Conservation (phyloP, 2,329 filamentous ascomycete species). For the Cyanodermella asteris region DNA sequence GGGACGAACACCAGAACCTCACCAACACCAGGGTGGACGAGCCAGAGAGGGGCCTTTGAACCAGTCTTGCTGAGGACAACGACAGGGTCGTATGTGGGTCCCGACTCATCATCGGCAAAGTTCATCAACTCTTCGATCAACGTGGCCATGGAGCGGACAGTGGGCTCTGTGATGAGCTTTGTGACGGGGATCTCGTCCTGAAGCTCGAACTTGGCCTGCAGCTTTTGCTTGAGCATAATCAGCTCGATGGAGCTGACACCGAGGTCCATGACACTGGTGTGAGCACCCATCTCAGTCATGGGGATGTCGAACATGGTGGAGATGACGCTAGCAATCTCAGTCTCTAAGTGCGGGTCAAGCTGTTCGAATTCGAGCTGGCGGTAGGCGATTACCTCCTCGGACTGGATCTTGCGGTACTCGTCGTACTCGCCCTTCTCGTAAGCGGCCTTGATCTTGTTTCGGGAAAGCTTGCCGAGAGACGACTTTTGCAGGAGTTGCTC, state of each 20-base stretch:
- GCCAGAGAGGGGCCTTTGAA: constrained; percentile 18
- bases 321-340: neutral
- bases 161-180: constrained; percentile 16
- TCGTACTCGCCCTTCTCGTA: constrained; percentile 13
- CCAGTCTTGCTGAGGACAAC: constrained; percentile 11
- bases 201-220: constrained; percentile 13
- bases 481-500: constrained; percentile 13
- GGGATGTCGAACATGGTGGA: neutral
- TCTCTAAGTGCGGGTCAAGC: constrained; percentile 3
- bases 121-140: constrained; percentile 9
- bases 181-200: constrained; percentile 17
- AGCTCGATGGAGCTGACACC: constrained; percentile 20
- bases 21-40: constrained; percentile 22
- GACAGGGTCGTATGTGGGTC: constrained; percentile 16
- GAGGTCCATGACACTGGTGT: constrained; percentile 13
- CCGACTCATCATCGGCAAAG: constrained; percentile 1
- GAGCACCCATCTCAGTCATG: constrained; percentile 6
- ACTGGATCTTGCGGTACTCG: constrained; percentile 1
- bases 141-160: constrained; percentile 11
- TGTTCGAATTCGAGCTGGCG: neutral
- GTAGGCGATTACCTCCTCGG: constrained; percentile 1
- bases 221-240: constrained; percentile 16
- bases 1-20: constrained; percentile 21
- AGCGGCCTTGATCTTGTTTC: constrained; percentile 14
- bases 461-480: constrained; percentile 21